Conservation (phyloP, 2,329 filamentous ascomycete species). For the Zalaria sp. region DNA sequence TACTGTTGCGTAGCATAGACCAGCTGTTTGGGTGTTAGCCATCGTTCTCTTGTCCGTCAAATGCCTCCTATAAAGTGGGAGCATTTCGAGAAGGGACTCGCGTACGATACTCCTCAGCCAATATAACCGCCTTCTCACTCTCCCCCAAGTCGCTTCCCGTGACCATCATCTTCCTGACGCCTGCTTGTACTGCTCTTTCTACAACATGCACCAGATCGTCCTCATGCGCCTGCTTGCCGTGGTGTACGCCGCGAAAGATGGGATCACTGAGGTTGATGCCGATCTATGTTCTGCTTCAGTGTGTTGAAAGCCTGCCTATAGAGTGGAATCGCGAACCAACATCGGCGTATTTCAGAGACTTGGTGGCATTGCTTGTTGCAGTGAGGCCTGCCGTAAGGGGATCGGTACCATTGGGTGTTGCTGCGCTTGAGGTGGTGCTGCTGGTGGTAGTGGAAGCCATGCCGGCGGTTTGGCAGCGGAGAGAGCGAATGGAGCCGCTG, state of each 20-base stretch:
- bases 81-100: conserved; percentile 5
- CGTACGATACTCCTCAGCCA: conserved; percentile 63
- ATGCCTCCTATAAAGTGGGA: too few relatives aligned
- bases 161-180: conserved; percentile 81
- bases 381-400: conserved; percentile 12
- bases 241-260: conserved; percentile 73
- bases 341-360: conserved; percentile 23
- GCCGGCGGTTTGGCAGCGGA: not conserved
- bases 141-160: conserved; percentile 80
- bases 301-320: not conserved
- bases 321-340: conserved; percentile 20
- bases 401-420: conserved; percentile 6
- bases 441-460: not conserved
- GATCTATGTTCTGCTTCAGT: conserved; percentile 35
- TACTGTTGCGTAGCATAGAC: conserved; percentile 74
- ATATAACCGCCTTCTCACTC: conserved; percentile 57
- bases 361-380: conserved; percentile 4
- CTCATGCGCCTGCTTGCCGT: conserved; percentile 62
- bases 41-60: not conserved
- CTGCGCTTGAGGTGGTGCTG: not conserved
- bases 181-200: conserved; percentile 60
- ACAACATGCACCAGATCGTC: conserved; percentile 65
- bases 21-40: conserved; percentile 36
- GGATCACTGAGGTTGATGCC: conserved; percentile 94
- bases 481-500: not conserved